phyloP scores from a whole-genome alignment of 148 eudicot genomes.

The Fallopia convolvulus region DNA sequence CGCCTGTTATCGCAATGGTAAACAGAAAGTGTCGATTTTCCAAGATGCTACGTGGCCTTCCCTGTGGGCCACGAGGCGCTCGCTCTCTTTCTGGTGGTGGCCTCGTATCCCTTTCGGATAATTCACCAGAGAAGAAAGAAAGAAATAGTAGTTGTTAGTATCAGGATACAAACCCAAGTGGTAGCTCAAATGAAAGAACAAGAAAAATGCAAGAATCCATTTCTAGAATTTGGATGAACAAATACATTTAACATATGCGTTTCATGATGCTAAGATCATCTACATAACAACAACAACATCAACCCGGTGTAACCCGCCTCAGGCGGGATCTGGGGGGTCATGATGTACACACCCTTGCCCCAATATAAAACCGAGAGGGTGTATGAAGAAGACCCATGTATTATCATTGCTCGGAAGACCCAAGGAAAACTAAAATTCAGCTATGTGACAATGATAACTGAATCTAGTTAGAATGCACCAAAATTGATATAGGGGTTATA shows the following conservation, averaged over 20 bases:
- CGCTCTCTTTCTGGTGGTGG: slow-evolving; percentile 10
- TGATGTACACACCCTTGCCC: too few species aligned
- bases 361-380: too few species aligned
- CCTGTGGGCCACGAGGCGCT: slow-evolving; percentile 15
- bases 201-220: background rate
- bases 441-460: too few species aligned
- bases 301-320: too few species aligned
- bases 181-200: background rate
- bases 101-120: background rate
- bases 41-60: slow-evolving; percentile 45
- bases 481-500: too few species aligned
- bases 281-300: too few species aligned
- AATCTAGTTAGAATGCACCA: too few species aligned
- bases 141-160: background rate
- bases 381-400: too few species aligned
- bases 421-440: too few species aligned
- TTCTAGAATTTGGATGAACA: background rate
- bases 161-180: background rate
- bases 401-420: too few species aligned
- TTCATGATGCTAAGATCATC: background rate
- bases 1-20: slow-evolving; percentile 81
- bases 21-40: slow-evolving; percentile 54
- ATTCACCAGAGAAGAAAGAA: background rate
- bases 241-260: background rate
- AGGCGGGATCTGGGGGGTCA: too few species aligned